Base-by-base conservation (phyloP, 2,329 filamentous ascomycete species). In the Venturia oleaginea region DNA sequence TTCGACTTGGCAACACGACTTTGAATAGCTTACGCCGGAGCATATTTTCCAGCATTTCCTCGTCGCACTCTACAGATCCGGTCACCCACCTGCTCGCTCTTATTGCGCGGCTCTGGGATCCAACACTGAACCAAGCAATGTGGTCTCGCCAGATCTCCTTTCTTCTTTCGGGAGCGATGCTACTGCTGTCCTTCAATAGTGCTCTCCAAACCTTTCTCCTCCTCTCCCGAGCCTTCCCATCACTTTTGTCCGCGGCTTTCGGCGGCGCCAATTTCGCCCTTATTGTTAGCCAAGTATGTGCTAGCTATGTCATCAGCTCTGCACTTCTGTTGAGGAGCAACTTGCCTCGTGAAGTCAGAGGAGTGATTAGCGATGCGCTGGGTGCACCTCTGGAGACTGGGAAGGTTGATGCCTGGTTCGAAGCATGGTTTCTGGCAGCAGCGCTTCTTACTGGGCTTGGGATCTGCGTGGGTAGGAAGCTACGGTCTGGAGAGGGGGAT, bases 141-240 rank as follows among this genome's bases (percentile, higher is more conserved):
- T 95, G 91, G 90, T 87, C 89, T 27, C 87, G 90, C 37, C 89
- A 91, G 71, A 92, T 95, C 68, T 91, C 88, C 66, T 95, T 96
- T 75, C 78, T 91, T 27, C 81, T 96, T 4, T 91, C 88, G 8
- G 91, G 91, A 22, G 85, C 92, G 61, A 94, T 96, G 73, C 86
- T 96, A 30, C 81, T 91, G 19, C 87, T 89, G 2, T 91, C 88
- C 64, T 91, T 92, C 75, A 91, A 88, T 74, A 89, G 87, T 65
- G 91, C 90, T 22, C 79, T 92, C n/a, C 91, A 94, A 73, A 96
- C 91, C 0, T 89, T 93, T 70, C 86, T 88, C 68, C 82, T 96
- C 64, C 90, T 96, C 71, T 85, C 88, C 3, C 87, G 87, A 68
- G 89, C 90, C 78, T 82, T 86, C 10, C 91, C 91, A 0, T 70